Evolutionary conservation across 1,284 basidiomycete species (phyloP), one percentile per base, ranked within the genome.

Genomic region (Stygiomarasmius scandens): DNA sequence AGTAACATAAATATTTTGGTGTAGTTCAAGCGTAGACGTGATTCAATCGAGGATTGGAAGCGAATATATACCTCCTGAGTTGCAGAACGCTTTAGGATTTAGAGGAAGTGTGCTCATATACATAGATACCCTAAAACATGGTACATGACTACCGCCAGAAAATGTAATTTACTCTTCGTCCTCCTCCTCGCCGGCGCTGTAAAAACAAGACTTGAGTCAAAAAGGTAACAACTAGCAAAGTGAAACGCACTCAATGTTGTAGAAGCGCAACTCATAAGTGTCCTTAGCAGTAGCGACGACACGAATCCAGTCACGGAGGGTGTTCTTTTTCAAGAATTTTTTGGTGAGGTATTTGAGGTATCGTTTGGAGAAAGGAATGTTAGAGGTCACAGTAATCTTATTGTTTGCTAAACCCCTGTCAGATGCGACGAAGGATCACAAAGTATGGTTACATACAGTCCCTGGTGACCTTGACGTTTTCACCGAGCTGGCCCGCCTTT

Each of bases 291-390:
- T 87, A 44, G 94, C 93, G 65, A 96, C 92, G 64, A 96, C 93
- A 59, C 90, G 90, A 71, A 93, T 90, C 89, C 90, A 93, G 75
- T 93, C 91, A 63, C 91, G 87, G 64, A 93, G 81, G 45, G 82
- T 78, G 77, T 92, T 92, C 82, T 93, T 94, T 81, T 95, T 95
- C 77, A 96, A 83, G 83, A 93, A 95, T 82, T 96, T 96, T 83
- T 96, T 96, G 58, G 94, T 96, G 63, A 96, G 83, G 78, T 96
- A 96, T 77, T 95, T 94, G 68, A 94, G 84, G 75, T 95, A 96
- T 61, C 93, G 84, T 79, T 96, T 96, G 58, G 94, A 96, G 77
- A 96, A 90, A 54, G 91, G 86, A 70, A 95, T 87, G 71, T 80
- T 87, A 56, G 92, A 89, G 50, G 87, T 86, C 63, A 96, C 84